These are phyloP conservation scores for Lachnellula hyalina DNA, from an alignment of 2,329 filamentous ascomycete genomes.

Conservation along the genomic window DNA sequence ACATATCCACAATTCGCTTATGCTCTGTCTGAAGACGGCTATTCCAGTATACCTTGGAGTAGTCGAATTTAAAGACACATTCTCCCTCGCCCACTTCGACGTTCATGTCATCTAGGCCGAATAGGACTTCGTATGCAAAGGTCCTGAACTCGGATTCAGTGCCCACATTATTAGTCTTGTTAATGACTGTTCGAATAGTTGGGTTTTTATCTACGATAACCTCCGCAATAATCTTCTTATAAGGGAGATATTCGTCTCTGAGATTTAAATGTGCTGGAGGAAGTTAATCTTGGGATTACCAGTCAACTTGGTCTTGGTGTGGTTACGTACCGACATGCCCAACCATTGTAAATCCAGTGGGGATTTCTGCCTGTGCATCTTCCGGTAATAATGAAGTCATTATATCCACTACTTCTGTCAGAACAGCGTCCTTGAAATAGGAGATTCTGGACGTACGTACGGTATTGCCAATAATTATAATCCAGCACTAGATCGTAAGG, in stretches of 20 bases:
- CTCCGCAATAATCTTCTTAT: slow-evolving; percentile 79
- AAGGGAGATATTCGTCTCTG: slow-evolving; percentile 73
- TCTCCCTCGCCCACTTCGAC: slow-evolving; percentile 77
- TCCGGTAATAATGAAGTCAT: slow-evolving; percentile 76
- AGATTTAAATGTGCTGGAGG: slow-evolving; percentile 79
- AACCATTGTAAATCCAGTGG: slow-evolving; percentile 79
- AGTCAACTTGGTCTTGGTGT: too few species aligned
- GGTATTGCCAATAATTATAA: slow-evolving; percentile 83
- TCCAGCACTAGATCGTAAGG: slow-evolving; percentile 71
- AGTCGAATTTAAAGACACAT: slow-evolving; percentile 90
- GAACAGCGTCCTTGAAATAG: slow-evolving; percentile 1
- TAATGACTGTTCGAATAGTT: slow-evolving; percentile 80
- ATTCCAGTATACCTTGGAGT: slow-evolving; percentile 98
- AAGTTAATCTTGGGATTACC: slow-evolving; percentile 2
- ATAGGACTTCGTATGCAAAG: slow-evolving; percentile 86
- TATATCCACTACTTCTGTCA: slow-evolving; percentile 51
- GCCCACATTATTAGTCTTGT: slow-evolving; percentile 88
- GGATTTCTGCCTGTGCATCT: slow-evolving; percentile 73
- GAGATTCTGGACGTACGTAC: slow-evolving; percentile 40
- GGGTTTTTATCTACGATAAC: slow-evolving; percentile 88
- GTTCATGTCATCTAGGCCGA: slow-evolving; percentile 74
- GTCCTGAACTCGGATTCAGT: slow-evolving; percentile 81
- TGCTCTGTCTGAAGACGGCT: slow-evolving; percentile 87
- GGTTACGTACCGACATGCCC: slow-evolving; percentile 68
- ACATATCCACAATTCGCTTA: slow-evolving; percentile 68